Evolutionary conservation across 371 early-diverging fungal genomes (phyloP).

Genomic region (Cokeromyces recurvatus): DNA sequence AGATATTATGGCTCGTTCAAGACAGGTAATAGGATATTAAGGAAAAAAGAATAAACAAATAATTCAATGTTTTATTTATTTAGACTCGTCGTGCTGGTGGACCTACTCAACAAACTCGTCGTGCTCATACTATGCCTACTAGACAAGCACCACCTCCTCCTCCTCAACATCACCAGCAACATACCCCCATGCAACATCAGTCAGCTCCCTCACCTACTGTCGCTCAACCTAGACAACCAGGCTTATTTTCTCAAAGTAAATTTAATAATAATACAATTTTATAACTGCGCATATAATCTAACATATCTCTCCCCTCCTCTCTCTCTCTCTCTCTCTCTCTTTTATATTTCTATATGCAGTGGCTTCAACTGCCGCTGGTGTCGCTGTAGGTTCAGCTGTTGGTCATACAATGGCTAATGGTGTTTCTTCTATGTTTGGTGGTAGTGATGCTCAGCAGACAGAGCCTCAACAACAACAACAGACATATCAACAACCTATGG

Average conservation of each 20-base stretch:
- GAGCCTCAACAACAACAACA: slow-evolving; percentile 26
- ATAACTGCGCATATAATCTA: too few species aligned
- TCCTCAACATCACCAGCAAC: slow-evolving; percentile 38
- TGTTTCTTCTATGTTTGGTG: slow-evolving; percentile 69
- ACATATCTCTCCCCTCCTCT: too few species aligned
- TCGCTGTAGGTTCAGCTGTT: slow-evolving; percentile 87
- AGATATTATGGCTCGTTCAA: slow-evolving; percentile 16
- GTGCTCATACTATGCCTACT: slow-evolving; percentile 65
- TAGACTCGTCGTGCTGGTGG: slow-evolving; percentile 46
- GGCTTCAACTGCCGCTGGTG: slow-evolving; percentile 91
- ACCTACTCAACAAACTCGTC: slow-evolving; percentile 58
- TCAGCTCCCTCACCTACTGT: slow-evolving; percentile 37
- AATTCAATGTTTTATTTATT: not conserved
- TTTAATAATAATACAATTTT: too few species aligned
- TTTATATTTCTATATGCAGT: slow-evolving; percentile 23
- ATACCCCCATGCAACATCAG: slow-evolving; percentile 35
- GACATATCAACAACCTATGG: slow-evolving; percentile 37
- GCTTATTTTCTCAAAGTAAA: slow-evolving; percentile 72
- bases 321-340: too few species aligned
- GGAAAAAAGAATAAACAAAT: not conserved
- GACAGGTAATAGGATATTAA: slow-evolving; percentile 6
- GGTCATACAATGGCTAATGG: slow-evolving; percentile 70
- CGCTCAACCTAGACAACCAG: slow-evolving; percentile 53
- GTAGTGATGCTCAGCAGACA: slow-evolving; percentile 31
- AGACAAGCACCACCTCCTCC: slow-evolving; percentile 51